Evolutionary conservation across 345 rosid genomes (phyloP).

Genomic region (Pugionium cornutum): DNA sequence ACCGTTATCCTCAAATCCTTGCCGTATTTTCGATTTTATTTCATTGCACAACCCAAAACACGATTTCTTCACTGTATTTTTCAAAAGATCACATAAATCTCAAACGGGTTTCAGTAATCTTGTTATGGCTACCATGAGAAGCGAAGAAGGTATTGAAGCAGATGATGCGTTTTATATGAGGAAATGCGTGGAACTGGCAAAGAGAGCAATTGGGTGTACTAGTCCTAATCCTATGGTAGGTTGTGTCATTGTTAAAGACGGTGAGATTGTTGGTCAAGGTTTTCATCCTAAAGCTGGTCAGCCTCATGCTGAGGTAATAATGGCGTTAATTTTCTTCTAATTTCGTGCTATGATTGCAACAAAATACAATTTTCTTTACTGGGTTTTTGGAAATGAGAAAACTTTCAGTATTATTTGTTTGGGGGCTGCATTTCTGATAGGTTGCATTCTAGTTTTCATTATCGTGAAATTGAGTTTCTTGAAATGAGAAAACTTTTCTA

Average conservation of each 20-base stretch:
- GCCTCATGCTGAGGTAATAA: conserved; percentile 91
- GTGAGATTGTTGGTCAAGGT: conserved; percentile 84
- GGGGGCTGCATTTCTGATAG: neutral
- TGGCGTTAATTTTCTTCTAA: neutral
- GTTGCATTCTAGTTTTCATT: neutral
- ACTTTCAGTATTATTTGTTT: conserved; percentile 10
- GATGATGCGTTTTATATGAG: conserved; percentile 72
- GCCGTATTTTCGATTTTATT: conserved; percentile 12
- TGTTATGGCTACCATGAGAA: conserved; percentile 34
- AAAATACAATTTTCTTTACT: conserved; percentile 3
- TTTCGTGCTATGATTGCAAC: neutral
- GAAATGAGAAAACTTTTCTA: too few species aligned
- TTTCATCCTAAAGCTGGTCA: conserved; percentile 97
- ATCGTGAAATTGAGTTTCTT: conserved; percentile 30
- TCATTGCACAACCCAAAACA: conserved; percentile 16
- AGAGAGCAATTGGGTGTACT: conserved; percentile 70
- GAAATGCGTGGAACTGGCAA: conserved; percentile 77
- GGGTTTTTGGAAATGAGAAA: conserved; percentile 30
- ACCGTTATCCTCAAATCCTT: conserved; percentile 17
- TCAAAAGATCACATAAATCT: conserved; percentile 33
- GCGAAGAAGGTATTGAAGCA: conserved; percentile 31
- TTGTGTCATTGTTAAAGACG: conserved; percentile 87
- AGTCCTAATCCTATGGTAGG: conserved; percentile 99
- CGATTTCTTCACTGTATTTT: neutral
- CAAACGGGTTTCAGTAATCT: conserved; percentile 20